Evolutionary conservation across 495 filamentous ascomycete genomes (phyloP).

Genomic region (Trichoderma virens): DNA sequence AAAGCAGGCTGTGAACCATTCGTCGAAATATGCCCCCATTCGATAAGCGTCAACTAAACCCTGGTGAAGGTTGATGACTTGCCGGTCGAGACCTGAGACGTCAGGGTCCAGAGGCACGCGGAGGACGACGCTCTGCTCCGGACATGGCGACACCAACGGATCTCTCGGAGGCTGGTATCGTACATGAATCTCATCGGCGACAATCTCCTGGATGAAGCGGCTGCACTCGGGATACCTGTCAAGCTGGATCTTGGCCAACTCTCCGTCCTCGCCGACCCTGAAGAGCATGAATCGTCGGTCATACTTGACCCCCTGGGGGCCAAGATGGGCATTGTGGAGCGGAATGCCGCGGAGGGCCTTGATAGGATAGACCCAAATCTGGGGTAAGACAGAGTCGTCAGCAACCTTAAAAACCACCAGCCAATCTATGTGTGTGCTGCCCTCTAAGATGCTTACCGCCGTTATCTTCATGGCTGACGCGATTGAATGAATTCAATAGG

Average conservation of each 20-base stretch:
- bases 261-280: constrained; percentile 35
- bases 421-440: not conserved
- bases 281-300: constrained; percentile 79
- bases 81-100: constrained; percentile 34
- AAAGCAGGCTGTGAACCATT: constrained; percentile 68
- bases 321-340: constrained; percentile 47
- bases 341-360: constrained; percentile 68
- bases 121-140: constrained; percentile 24
- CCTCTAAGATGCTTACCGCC: not conserved
- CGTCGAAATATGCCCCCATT: constrained; percentile 57
- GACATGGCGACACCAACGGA: constrained; percentile 16
- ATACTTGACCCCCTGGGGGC: constrained; percentile 59
- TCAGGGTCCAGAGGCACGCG: constrained; percentile 56
- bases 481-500: not conserved
- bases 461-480: constrained; percentile 7
- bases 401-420: not conserved
- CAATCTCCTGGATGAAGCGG: constrained; percentile 57
- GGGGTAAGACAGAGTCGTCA: not conserved
- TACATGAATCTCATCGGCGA: constrained; percentile 38
- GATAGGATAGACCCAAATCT: constrained; percentile 86
- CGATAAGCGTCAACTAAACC: constrained; percentile 58
- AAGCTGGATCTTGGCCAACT: constrained; percentile 60
- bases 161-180: constrained; percentile 39
- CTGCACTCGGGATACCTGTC: constrained; percentile 54
- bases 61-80: constrained; percentile 54